Evolutionary conservation across 2,329 filamentous ascomycete genomes (phyloP), one percentile per base, ranked within the genome.

Genomic region (Neonectria neomacrospora): DNA sequence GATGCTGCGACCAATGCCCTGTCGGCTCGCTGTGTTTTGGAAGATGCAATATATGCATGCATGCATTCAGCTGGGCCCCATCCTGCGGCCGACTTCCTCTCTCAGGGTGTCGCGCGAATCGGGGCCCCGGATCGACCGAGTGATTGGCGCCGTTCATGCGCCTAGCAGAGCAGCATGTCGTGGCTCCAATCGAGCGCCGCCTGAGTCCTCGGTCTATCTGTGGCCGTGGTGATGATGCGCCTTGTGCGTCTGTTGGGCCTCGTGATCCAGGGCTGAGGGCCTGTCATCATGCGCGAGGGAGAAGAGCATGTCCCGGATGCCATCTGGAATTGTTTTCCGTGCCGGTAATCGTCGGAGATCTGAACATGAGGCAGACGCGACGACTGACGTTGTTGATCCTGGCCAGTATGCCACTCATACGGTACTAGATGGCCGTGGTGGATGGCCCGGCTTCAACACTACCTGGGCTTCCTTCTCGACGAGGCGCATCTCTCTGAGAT

Each of bases 111-210:
- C 20, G 47, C 47, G 28, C 37, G 51, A 60, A 26, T 34, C 42
- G 51, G 47, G n/a, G 61, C 45, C 41, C 64, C 52, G 39, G 60
- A 58, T 66, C 54, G 47, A 37, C 55, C 26, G 48, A 45, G 18
- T 68, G 66, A 72, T 70, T 72, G 70, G 68, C 60, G 55, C 57
- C 39, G 41, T 60, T 65, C 63, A 70, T 71, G 67, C 64, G 64
- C 64, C 58, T 28, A 34, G n/a, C n/a, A n/a, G 30, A 54, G 16
- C 54, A 52, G 54, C 58, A 45, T 73, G 71, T 72, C 71, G 71
- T 73, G 71, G 71, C 67, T 67, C 71, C 71, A 73, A 65, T 73
- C 28, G 56, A 68, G 32, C 26, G 9, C 3, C 16, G 44, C 51
- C 8, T 16, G 22, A 28, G 12, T 22, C 44, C 14, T n/a, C 20